Evolutionary conservation across 2,329 filamentous ascomycete species (phyloP).

Genomic region (Epichloe typhina): DNA sequence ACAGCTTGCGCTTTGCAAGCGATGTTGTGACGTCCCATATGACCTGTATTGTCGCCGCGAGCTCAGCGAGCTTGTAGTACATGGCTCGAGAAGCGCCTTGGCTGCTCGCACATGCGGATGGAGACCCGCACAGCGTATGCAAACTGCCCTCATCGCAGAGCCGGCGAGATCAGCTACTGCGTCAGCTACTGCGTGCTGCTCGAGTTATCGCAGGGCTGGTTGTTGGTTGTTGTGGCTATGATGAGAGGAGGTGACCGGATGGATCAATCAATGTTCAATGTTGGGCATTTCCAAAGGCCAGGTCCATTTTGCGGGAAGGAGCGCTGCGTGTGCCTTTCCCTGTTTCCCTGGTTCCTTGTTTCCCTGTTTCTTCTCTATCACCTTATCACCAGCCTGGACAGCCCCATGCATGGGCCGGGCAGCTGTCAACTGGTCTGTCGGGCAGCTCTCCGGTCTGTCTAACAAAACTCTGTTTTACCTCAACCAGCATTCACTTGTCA

Average conservation of each 20-base stretch:
- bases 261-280: too few relatives aligned
- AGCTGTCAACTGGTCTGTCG: too few relatives aligned
- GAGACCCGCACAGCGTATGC: slow-evolving; percentile 13
- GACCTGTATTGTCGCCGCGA: background rate
- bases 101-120: slow-evolving; percentile 2
- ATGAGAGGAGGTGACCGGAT: background rate
- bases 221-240: background rate
- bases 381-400: too few relatives aligned
- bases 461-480: too few relatives aligned
- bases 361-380: too few relatives aligned
- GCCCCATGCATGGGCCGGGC: too few relatives aligned
- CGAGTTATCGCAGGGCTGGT: background rate
- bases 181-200: background rate
- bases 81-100: background rate
- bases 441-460: too few relatives aligned
- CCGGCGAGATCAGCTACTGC: background rate
- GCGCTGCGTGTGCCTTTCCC: too few relatives aligned
- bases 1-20: slow-evolving; percentile 16
- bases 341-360: too few relatives aligned
- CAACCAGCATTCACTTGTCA: background rate
- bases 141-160: slow-evolving; percentile 17
- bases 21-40: slow-evolving; percentile 9
- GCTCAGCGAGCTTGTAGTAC: background rate
- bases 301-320: background rate
- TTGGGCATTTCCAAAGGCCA: too few relatives aligned